A percentile compares a stretch with the other conserved stretches of the same genome.
Conservation (phyloP, 1,284 basidiomycete species). For the Schizopora paradoxa region DNA sequence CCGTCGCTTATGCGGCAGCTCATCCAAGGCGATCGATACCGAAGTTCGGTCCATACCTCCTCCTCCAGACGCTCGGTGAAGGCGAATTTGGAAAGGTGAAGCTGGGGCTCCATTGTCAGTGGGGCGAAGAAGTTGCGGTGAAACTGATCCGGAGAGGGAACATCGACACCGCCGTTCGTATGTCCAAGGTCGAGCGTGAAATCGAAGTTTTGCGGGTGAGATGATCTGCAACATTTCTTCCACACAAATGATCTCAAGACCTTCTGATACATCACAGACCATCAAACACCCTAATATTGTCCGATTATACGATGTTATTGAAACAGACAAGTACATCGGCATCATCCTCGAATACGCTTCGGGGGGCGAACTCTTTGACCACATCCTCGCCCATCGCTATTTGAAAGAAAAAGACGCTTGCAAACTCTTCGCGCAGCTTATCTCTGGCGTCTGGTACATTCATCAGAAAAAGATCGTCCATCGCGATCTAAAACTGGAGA, state of each 20-base stretch:
- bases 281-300: constrained; percentile 99
- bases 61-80: constrained; percentile 93
- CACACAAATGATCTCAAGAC: constrained; percentile 4
- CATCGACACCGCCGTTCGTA: constrained; percentile 81
- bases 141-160: constrained; percentile 95
- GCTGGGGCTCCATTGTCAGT: constrained; percentile 89
- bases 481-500: constrained; percentile 98
- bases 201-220: constrained; percentile 93
- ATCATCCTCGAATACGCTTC: constrained; percentile 99
- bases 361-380: constrained; percentile 97
- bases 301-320: constrained; percentile 96
- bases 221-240: constrained; percentile 23
- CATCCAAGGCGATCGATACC: constrained; percentile 85
- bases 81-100: constrained; percentile 99
- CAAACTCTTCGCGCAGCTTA: constrained; percentile 95
- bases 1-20: constrained; percentile 76
- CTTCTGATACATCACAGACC: constrained; percentile 44
- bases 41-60: constrained; percentile 92
- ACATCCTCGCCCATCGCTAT: constrained; percentile 97
- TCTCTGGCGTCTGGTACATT: constrained; percentile 98
- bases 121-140: constrained; percentile 98
- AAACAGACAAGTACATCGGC: constrained; percentile 99
- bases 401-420: constrained; percentile 94
- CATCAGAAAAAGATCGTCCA: constrained; percentile 99
- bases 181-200: constrained; percentile 96